A percentile compares a stretch with the other conserved stretches of the same genome.
Evolutionary conservation across 2,329 filamentous ascomycete genomes (phyloP).

Genomic region (Macrophomina tecta): DNA sequence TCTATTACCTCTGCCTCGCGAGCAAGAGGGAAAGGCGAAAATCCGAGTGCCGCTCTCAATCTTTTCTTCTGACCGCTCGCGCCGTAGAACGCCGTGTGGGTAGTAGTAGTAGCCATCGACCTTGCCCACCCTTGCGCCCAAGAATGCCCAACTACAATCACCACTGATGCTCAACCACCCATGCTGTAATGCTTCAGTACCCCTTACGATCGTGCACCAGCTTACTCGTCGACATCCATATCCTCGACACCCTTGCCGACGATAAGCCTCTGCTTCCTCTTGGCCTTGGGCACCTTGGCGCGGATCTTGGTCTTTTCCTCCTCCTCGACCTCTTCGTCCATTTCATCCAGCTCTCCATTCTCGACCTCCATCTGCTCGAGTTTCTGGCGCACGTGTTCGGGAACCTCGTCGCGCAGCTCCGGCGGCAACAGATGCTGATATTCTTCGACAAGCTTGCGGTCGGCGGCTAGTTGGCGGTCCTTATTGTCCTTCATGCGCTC

Average conservation of each 20-base stretch:
- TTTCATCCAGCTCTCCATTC: conserved; percentile 47
- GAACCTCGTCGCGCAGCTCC: conserved; percentile 41
- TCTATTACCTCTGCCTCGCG: conserved; percentile 1
- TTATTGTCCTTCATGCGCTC: conserved; percentile 90
- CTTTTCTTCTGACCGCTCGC: conserved; percentile 13
- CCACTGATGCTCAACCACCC: neutral
- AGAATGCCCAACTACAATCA: conserved; percentile 13
- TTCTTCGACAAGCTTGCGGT: conserved; percentile 87
- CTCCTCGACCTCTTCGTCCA: conserved; percentile 36
- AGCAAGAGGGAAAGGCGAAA: neutral
- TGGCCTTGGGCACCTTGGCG: conserved; percentile 40
- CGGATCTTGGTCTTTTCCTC: conserved; percentile 48
- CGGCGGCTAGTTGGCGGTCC: conserved; percentile 76
- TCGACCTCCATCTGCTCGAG: conserved; percentile 30
- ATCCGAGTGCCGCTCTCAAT: neutral
- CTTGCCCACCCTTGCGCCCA: conserved; percentile 19
- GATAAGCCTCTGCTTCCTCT: conserved; percentile 55
- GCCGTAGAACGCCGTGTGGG: conserved; percentile 21
- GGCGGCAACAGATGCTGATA: conserved; percentile 88
- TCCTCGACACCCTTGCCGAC: conserved; percentile 54
- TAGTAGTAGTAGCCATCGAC: conserved; percentile 16
- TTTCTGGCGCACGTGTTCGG: conserved; percentile 26
- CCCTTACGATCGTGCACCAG: neutral
- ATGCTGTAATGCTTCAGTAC: neutral
- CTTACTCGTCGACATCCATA: conserved; percentile 51